Evolutionary conservation across 306 rosid species (phyloP).

Genomic region (Quercus cerris): DNA sequence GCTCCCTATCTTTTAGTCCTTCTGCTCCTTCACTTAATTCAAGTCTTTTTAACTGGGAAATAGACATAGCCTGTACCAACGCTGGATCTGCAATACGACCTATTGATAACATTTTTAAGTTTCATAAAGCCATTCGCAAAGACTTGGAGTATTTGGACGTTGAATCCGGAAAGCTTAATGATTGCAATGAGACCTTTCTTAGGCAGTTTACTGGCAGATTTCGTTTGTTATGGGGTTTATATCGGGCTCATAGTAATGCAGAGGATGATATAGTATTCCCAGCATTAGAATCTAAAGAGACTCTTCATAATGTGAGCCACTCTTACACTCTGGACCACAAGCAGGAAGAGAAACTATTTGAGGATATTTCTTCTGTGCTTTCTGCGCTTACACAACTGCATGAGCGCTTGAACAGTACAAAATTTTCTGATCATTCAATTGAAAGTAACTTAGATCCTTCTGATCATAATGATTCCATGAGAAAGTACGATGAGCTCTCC

Average conservation of each 20-base stretch:
- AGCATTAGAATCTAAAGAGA: slow-evolving; percentile 44
- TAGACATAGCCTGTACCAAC: slow-evolving; percentile 22
- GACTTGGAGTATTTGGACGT: slow-evolving; percentile 46
- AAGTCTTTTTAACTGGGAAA: slow-evolving; percentile 45
- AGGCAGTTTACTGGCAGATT: slow-evolving; percentile 47
- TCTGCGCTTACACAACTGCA: slow-evolving; percentile 31
- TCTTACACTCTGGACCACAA: slow-evolving; percentile 47
- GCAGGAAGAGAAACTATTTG: slow-evolving; percentile 46
- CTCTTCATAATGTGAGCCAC: slow-evolving; percentile 50
- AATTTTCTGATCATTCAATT: slow-evolving; percentile 16
- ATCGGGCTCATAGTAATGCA: slow-evolving; percentile 54
- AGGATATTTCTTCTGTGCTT: slow-evolving; percentile 39
- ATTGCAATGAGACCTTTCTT: slow-evolving; percentile 26
- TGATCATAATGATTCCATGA: slow-evolving; percentile 20
- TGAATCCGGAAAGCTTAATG: slow-evolving; percentile 42
- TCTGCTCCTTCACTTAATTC: slow-evolving; percentile 39
- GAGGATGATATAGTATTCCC: slow-evolving; percentile 53
- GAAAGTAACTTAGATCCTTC: slow-evolving; percentile 20
- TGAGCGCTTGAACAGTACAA: slow-evolving; percentile 10
- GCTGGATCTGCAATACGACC: slow-evolving; percentile 22
- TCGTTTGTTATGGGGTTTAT: slow-evolving; percentile 47
- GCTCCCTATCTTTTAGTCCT: slow-evolving; percentile 50
- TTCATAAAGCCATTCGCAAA: slow-evolving; percentile 47
- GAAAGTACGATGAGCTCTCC: slow-evolving; percentile 36
- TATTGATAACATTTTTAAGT: slow-evolving; percentile 47